Base-by-base conservation (phyloP, 1,284 basidiomycete species). In the Microbotryum lychnidis-dioicae region DNA sequence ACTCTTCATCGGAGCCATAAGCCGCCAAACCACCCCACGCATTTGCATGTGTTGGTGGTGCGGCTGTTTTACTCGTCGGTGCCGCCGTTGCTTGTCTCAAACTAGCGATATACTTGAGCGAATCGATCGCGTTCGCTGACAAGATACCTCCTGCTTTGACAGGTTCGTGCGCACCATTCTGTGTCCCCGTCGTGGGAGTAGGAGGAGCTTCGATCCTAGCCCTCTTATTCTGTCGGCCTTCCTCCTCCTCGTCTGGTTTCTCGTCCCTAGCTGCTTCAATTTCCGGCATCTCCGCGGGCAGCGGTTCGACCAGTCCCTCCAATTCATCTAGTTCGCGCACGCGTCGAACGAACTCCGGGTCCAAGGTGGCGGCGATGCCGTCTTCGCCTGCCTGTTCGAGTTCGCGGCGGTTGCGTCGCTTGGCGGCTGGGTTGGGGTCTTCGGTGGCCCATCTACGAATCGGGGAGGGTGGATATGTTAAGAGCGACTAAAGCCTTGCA, bases 391-490 rank as follows among this genome's bases (percentile, higher is more conserved):
- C 80, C 16, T 87, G 83, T 70, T 89, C 86, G 48, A 97, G 74
- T 33, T 91, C 80, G 21, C 82, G 80, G 73, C 91, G 88, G 76
- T 96, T 92, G 3, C 83, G 82, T 7, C 87, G 83, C 72, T 91
- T 92, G 60, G 86, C 84, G 0, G 84, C 84, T 0, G 92, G 92
- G 74, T 97, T 96, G 2, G 92, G 92, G 74, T 97, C 92, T 74
- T 94, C 92, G 0, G 92, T 96, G 50, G 92, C 92, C 92, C 92
- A 97, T 58, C 69, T 71, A 55, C 21, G 21, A 6, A 48, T 48
- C 47, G 12, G 6, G 20, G 33, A 29, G n/a, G 51, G 25, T 49
- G 47, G 29, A 14, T n/a, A 6, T 16, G 18, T 25, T 25, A 25
- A 25, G 25, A 25, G 25, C 25, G 3, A 25, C 25, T 25, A 25